Base-by-base conservation (phyloP, 192 early-diverging fungal genomes). In the Radiomyces spectabilis region DNA sequence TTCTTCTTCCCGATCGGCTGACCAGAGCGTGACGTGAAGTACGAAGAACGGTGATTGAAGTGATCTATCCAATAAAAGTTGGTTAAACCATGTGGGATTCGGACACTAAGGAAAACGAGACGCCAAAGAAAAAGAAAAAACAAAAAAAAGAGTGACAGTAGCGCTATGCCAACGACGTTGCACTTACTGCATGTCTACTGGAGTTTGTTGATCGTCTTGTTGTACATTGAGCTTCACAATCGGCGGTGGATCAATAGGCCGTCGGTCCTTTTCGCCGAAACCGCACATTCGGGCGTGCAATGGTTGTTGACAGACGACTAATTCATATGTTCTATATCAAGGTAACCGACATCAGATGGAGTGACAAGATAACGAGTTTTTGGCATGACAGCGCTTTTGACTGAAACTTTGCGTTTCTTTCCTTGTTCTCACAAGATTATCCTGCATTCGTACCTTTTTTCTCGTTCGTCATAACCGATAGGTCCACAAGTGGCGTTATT, bases 231-330 rank as follows among this genome's bases (percentile, higher is more conserved):
- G 65, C 44, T 83, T 82, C 5, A 87, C 78, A 43, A 87, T 83
- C 26, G 84, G 83, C n/a, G 87, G 85, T 3, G 87, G 87, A 49
- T 85, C 84, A 27, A 89, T 73, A 0, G 87, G 87, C 25, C 87
- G 65, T 68, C 87, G 79, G 67, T 89, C 87, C 55, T 87, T 89
- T 51, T 89, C 87, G 9, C 84, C 84, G 44, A 86, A 89, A 22
- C 87, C 87, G 58, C 85, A 89, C 85, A 89, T 87, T 19, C 85
- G 74, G 7, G 84, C 84, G 47, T 84, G 78, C 15, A 88, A 64
- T 12, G 86, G 86, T 47, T 88, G 86, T 53, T 88, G 86, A 21
- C 80, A 80, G 49, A 88, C 84, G 13, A 75, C 63, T 15, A 88
- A 65, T 49, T 55, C 68, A 51, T 78, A 84, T 24, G 73, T 59